Percentiles rank a stretch among this genome's conserved stretches.
Conservation (phyloP, 768 basidiomycete genomes). For the Panus rudis region DNA sequence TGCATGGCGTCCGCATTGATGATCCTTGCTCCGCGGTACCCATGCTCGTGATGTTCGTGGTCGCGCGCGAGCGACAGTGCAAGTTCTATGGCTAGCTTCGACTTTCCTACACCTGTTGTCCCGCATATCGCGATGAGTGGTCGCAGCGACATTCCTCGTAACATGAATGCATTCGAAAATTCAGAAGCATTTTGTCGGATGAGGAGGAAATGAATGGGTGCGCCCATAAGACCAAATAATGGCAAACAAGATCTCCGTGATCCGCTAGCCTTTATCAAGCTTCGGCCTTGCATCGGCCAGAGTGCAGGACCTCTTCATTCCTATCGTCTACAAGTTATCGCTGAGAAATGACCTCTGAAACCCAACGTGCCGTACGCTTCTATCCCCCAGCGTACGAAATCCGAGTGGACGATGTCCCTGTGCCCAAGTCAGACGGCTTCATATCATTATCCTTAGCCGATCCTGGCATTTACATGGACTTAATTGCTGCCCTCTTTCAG, state of each 20-base stretch:
- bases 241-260: no score
- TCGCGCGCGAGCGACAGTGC: conserved; percentile 40
- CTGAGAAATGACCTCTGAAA: no score
- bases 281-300: no score
- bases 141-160: conserved; percentile 32
- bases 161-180: no score
- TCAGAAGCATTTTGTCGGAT: no score
- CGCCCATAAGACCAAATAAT: no score
- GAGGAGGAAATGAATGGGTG: no score
- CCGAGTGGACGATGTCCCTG: conserved; percentile 53
- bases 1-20: conserved; percentile 99
- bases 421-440: conserved; percentile 39
- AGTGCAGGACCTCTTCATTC: no score
- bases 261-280: no score
- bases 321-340: no score
- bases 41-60: conserved; percentile 20
- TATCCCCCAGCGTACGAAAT: conserved; percentile 66
- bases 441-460: neutral
- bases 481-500: conserved; percentile 1
- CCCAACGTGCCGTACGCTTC: conserved; percentile 46
- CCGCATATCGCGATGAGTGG: conserved; percentile 85
- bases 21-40: conserved; percentile 61
- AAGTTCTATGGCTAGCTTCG: conserved; percentile 83
- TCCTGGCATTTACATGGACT: conserved; percentile 1
- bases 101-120: conserved; percentile 95